Percentiles rank a stretch among this genome's conserved stretches.
phyloP scores from a whole-genome alignment of 257 asterid genomes.

The Eucommia ulmoides region DNA sequence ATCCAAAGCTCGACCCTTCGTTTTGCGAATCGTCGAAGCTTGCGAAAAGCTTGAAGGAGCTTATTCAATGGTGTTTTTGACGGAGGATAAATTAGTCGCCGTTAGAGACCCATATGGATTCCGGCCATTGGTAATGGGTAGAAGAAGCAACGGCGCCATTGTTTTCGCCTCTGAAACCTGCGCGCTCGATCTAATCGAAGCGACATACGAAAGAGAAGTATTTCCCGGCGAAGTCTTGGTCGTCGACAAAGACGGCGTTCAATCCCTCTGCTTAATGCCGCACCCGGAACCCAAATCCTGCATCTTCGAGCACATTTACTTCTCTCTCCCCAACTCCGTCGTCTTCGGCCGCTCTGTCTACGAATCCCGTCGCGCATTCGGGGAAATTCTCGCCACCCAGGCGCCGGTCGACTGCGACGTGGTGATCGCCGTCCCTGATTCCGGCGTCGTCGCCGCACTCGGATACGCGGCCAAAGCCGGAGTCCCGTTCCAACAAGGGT shows the following conservation, averaged over 20 bases:
- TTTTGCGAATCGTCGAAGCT: conserved; percentile 80
- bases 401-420: conserved; percentile 89
- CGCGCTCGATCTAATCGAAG: conserved; percentile 65
- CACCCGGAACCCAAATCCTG: conserved; percentile 64
- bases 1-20: conserved; percentile 72
- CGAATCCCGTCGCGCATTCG: conserved; percentile 56
- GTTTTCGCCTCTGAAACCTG: conserved; percentile 66
- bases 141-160: conserved; percentile 47
- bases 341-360: conserved; percentile 80
- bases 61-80: conserved; percentile 58
- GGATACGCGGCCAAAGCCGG: conserved; percentile 90
- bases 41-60: conserved; percentile 82
- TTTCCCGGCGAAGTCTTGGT: conserved; percentile 55
- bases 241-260: conserved; percentile 45
- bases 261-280: conserved; percentile 47
- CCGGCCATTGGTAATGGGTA: conserved; percentile 62
- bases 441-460: conserved; percentile 88
- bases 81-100: conserved; percentile 58
- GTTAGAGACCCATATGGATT: conserved; percentile 53
- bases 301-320: conserved; percentile 83
- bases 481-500: conserved; percentile 80
- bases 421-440: conserved; percentile 88
- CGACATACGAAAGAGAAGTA: conserved; percentile 61
- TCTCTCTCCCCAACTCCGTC: conserved; percentile 58
- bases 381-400: conserved; percentile 61